phyloP scores from a whole-genome alignment of 73 alveolate species.

The Paramecium tetraurelia region DNA sequence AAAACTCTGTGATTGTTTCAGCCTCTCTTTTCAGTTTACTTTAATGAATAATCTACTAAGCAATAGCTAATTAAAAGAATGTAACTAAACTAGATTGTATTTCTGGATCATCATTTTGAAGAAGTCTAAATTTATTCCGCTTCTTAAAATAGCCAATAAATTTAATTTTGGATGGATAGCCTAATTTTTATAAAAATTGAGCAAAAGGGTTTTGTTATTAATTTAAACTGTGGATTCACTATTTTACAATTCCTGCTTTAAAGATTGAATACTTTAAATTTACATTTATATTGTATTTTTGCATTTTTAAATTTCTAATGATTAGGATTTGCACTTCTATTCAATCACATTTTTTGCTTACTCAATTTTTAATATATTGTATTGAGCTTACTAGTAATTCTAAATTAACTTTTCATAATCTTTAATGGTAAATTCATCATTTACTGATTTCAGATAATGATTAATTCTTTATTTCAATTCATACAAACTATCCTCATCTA shows the following conservation, averaged over 20 bases:
- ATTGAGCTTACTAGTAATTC: background rate
- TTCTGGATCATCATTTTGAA: background rate
- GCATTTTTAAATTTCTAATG: background rate
- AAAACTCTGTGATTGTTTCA: background rate
- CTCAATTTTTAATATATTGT: background rate
- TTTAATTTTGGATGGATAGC: background rate
- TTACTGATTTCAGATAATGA: background rate
- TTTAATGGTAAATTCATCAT: background rate
- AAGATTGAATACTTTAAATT: background rate
- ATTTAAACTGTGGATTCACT: background rate
- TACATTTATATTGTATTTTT: background rate
- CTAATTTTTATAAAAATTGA: background rate
- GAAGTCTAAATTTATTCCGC: slow-evolving; percentile 1
- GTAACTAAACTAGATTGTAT: background rate
- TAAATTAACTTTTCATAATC: background rate
- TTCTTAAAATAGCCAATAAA: background rate
- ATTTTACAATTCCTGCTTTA: background rate
- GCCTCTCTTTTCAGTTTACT: background rate
- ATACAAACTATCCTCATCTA: background rate
- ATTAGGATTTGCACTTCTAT: background rate
- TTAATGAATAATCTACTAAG: background rate
- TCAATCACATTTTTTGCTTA: background rate
- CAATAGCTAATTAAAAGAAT: background rate
- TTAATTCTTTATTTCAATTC: background rate
- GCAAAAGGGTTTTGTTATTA: background rate